Percentiles rank a stretch among this genome's conserved stretches.
These are phyloP conservation scores for Cyclotella choctawhatcheeana DNA, from an alignment of 108 stramenopile species.

Conservation along the genomic window DNA sequence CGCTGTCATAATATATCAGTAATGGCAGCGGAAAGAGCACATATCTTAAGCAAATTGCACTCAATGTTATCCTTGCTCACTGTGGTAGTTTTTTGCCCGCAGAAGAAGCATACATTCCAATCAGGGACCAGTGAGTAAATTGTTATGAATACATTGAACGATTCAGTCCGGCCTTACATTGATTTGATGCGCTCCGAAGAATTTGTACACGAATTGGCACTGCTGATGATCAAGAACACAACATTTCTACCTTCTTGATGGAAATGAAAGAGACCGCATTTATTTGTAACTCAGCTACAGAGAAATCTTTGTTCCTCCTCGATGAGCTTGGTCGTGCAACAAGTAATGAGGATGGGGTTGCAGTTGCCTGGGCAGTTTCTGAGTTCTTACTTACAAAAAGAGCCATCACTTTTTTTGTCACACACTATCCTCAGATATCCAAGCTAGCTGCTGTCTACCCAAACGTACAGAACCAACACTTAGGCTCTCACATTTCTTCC, in stretches of 20 bases:
- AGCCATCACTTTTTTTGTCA: slow-evolving; percentile 89
- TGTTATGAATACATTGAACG: too few relatives aligned
- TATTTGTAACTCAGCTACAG: slow-evolving; percentile 83
- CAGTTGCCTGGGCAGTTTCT: slow-evolving; percentile 88
- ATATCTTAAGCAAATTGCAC: slow-evolving; percentile 91
- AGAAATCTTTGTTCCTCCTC: slow-evolving; percentile 85
- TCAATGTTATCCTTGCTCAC: slow-evolving; percentile 91
- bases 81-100: slow-evolving; percentile 95
- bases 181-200: too few relatives aligned
- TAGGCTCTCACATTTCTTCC: slow-evolving; percentile 56
- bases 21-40: slow-evolving; percentile 88
- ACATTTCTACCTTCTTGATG: slow-evolving; percentile 93
- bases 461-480: slow-evolving; percentile 80
- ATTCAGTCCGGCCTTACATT: too few relatives aligned
- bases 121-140: slow-evolving; percentile 77
- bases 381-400: slow-evolving; percentile 76
- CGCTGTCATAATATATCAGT: neutral
- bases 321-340: slow-evolving; percentile 97
- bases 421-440: slow-evolving; percentile 84
- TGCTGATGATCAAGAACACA: slow-evolving; percentile 90
- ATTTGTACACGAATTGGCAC: slow-evolving; percentile 90
- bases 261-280: slow-evolving; percentile 95
- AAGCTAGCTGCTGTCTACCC: slow-evolving; percentile 75
- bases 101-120: slow-evolving; percentile 82
- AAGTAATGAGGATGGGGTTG: slow-evolving; percentile 93